Conservation (phyloP, 129 eudicot species). For the Lactuca saligna region DNA sequence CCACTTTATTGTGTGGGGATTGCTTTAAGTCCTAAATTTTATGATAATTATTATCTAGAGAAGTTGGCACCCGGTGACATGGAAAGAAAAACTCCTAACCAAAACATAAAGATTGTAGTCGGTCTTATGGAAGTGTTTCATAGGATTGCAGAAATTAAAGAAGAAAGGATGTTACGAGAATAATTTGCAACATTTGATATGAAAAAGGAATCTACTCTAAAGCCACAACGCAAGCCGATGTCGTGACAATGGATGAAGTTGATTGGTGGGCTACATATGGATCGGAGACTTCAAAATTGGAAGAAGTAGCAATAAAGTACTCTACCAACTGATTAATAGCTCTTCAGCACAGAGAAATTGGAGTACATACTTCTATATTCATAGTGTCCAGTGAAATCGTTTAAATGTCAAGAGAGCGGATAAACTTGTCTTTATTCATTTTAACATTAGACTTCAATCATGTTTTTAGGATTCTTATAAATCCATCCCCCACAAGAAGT, state of each 20-base stretch:
- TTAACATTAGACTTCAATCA: neutral
- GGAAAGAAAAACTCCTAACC: neutral
- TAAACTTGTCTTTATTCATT: neutral
- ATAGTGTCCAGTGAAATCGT: no score
- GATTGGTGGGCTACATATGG: no score
- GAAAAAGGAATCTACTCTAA: no score
- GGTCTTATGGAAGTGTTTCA: neutral
- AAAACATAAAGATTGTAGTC: neutral
- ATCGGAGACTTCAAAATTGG: no score
- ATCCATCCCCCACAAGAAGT: neutral
- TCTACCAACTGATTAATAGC: no score
- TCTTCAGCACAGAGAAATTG: no score
- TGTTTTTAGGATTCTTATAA: neutral
- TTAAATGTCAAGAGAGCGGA: no score
- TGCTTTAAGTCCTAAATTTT: constrained; percentile 2
- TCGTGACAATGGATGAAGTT: no score
- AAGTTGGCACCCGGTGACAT: neutral
- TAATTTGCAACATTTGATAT: no score
- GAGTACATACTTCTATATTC: no score
- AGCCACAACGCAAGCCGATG: no score
- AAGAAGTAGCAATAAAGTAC: no score
- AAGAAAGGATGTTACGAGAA: neutral
- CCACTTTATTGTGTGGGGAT: constrained; percentile 9
- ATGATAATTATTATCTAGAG: neutral
- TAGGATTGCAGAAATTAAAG: neutral